Conservation (phyloP, 2,329 filamentous ascomycete species). For the Exophiala lecanii-corni region DNA sequence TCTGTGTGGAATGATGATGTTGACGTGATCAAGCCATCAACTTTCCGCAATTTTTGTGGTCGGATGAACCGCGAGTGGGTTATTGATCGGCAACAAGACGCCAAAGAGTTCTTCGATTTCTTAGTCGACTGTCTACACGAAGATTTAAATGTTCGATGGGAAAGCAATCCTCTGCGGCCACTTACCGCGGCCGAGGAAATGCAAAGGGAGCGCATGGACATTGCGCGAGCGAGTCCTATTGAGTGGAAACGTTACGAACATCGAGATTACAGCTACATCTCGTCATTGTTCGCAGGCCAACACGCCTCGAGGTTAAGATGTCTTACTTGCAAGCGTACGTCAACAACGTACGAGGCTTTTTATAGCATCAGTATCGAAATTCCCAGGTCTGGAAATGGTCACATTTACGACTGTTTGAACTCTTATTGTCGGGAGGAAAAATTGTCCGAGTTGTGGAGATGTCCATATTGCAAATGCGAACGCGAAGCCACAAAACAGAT, state of each 20-base stretch:
- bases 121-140: conserved; percentile 76
- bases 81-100: conserved; percentile 77
- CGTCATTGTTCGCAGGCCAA: conserved; percentile 72
- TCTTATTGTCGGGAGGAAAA: conserved; percentile 65
- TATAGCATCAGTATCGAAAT: conserved; percentile 69
- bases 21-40: conserved; percentile 52
- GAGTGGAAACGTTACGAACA: conserved; percentile 71
- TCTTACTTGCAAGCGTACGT: conserved; percentile 57
- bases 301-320: conserved; percentile 60
- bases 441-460: conserved; percentile 64
- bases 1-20: conserved; percentile 59
- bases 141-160: conserved; percentile 71
- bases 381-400: conserved; percentile 53
- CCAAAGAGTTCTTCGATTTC: conserved; percentile 83
- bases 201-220: conserved; percentile 55
- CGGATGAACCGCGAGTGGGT: conserved; percentile 64
- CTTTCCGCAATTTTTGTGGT: conserved; percentile 61
- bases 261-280: conserved; percentile 69
- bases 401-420: conserved; percentile 65
- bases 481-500: conserved; percentile 65
- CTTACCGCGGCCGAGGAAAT: conserved; percentile 58
- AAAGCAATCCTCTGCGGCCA: conserved; percentile 52
- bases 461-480: conserved; percentile 67
- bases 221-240: conserved; percentile 61
- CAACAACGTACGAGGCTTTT: conserved; percentile 65